phyloP scores from a whole-genome alignment of 2,329 filamentous ascomycete genomes.

The Ceratocystis papillata region DNA sequence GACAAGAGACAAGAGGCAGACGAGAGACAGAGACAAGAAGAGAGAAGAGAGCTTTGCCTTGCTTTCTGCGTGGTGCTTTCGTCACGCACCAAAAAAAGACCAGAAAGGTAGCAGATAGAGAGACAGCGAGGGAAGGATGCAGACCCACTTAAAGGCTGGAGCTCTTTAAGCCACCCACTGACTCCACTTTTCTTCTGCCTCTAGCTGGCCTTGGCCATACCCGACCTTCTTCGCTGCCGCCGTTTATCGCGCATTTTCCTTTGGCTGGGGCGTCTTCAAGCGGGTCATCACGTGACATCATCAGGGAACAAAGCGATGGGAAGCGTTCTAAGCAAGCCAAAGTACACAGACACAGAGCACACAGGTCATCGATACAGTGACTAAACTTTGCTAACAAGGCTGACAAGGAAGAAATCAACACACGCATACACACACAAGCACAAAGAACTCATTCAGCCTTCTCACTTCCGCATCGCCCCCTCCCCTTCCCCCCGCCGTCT shows the following conservation, averaged over 20 bases:
- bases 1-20: not conserved
- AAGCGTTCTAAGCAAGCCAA: too few species aligned
- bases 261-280: not conserved
- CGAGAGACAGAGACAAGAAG: not conserved
- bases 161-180: conserved; percentile 5
- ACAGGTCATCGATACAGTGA: too few species aligned
- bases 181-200: not conserved
- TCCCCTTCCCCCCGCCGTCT: conserved; percentile 4
- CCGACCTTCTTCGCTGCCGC: not conserved
- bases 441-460: not conserved
- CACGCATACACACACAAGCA: not conserved
- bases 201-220: not conserved
- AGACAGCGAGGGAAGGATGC: conserved; percentile 3
- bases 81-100: conserved; percentile 2
- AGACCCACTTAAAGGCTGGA: conserved; percentile 13
- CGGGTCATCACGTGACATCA: too few species aligned
- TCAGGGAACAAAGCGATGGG: too few species aligned
- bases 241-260: conserved; percentile 24
- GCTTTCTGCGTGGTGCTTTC: conserved; percentile 4
- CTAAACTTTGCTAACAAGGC: too few species aligned
- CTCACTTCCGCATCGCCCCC: not conserved
- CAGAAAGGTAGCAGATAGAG: not conserved
- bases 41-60: conserved; percentile 1
- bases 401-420: not conserved
- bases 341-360: too few species aligned